Conservation (phyloP, 805 yeast genomes). For the Myxozyma mucilagina region DNA sequence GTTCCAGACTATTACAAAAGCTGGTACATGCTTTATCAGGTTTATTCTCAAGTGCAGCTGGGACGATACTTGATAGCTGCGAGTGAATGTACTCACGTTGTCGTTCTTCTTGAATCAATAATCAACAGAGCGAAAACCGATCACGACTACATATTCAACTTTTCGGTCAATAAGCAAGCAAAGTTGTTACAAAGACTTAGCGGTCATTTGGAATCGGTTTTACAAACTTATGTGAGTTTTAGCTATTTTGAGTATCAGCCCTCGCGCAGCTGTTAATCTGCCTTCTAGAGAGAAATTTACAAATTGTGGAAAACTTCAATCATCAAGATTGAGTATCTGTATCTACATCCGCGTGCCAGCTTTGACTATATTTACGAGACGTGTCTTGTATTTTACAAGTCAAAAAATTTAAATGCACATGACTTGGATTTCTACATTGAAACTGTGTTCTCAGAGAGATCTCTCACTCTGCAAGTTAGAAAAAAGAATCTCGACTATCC, state of each 20-base stretch:
- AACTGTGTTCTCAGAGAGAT: background rate
- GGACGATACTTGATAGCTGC: background rate
- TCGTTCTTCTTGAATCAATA: constrained; percentile 6
- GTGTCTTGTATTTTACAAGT: constrained; percentile 7
- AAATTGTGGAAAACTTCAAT: background rate
- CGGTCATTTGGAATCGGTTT: background rate
- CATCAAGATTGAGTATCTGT: background rate
- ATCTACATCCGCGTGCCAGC: background rate
- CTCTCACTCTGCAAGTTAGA: background rate
- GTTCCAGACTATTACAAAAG: constrained; percentile 22
- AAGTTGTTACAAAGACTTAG: background rate
- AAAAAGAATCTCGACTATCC: background rate
- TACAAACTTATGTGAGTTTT: background rate
- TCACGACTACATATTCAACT: constrained; percentile 8
- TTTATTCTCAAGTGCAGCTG: constrained; percentile 2
- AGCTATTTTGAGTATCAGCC: background rate
- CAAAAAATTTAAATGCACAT: background rate
- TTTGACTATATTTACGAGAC: constrained; percentile 21
- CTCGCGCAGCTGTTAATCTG: background rate
- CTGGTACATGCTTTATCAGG: constrained; percentile 16
- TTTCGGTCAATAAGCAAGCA: background rate
- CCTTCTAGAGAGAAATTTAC: background rate
- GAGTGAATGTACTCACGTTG: constrained; percentile 12
- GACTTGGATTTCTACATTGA: background rate
- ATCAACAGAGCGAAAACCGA: constrained; percentile 6